phyloP scores from a whole-genome alignment of 805 yeast genomes.

The Starmerella powellii region DNA sequence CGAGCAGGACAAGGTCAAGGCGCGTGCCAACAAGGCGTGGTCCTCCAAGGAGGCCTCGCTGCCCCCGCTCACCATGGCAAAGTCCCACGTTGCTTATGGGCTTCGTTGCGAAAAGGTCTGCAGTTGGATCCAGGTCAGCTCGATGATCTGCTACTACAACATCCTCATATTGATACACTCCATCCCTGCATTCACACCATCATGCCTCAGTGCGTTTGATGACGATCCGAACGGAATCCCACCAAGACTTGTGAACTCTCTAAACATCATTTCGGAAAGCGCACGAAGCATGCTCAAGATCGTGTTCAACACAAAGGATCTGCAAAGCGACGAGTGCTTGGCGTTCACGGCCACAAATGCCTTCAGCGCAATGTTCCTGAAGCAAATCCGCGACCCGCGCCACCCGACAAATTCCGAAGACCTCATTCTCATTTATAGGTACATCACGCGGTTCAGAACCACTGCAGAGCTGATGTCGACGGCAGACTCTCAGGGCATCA shows the following conservation, averaged over 20 bases:
- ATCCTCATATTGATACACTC: conserved; percentile 19
- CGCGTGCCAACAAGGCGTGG: no score
- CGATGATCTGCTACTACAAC: conserved; percentile 16
- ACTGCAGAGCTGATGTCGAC: background rate
- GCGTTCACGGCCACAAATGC: conserved; percentile 13
- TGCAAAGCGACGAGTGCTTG: conserved; percentile 3
- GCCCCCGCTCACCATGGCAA: background rate
- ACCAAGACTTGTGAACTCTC: conserved; percentile 7
- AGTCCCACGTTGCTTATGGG: background rate
- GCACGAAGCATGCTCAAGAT: conserved; percentile 8
- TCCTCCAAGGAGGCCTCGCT: background rate
- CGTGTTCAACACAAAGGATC: background rate
- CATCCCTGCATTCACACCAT: conserved; percentile 21
- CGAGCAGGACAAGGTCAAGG: background rate
- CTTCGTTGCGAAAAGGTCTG: background rate
- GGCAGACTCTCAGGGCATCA: background rate
- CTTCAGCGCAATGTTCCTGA: conserved; percentile 16
- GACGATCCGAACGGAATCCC: conserved; percentile 10
- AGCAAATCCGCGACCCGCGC: conserved; percentile 17
- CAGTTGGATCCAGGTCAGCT: background rate
- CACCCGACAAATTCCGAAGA: conserved; percentile 15
- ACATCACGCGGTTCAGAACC: conserved; percentile 10
- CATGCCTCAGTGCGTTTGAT: conserved; percentile 9
- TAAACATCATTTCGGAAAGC: conserved; percentile 10
- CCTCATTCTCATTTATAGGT: conserved; percentile 11